Conservation (phyloP, 352 stramenopile genomes). For the Phytophthora sp. region DNA sequence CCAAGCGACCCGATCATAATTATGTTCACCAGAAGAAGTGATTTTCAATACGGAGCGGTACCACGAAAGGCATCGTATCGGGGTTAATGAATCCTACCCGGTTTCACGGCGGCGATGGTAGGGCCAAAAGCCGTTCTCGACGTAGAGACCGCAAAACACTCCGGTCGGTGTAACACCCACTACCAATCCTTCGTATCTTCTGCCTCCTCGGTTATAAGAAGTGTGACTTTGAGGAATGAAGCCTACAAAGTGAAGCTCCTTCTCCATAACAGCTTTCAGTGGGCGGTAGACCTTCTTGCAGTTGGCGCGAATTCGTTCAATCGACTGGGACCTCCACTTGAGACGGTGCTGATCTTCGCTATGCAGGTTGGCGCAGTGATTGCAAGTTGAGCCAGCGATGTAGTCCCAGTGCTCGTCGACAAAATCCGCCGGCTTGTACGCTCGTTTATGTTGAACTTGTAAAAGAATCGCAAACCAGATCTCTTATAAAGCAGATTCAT, state of each 20-base stretch:
- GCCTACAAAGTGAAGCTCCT: slow-evolving; percentile 12
- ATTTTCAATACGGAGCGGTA: too few relatives aligned
- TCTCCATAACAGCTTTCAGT: slow-evolving; percentile 12
- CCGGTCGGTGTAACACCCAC: slow-evolving; percentile 14
- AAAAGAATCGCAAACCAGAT: slow-evolving; percentile 8
- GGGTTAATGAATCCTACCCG: background rate
- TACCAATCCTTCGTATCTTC: slow-evolving; percentile 17
- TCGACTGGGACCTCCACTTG: background rate
- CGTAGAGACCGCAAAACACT: slow-evolving; percentile 24
- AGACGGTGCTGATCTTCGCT: background rate
- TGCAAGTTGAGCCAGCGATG: background rate
- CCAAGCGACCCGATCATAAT: slow-evolving; percentile 5
- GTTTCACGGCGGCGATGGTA: background rate
- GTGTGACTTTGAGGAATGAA: slow-evolving; percentile 18
- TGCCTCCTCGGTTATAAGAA: background rate
- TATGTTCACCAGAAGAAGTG: too few relatives aligned
- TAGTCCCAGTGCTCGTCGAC: background rate
- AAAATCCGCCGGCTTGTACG: background rate
- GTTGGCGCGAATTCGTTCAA: background rate
- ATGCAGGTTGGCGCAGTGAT: background rate
- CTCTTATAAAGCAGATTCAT: slow-evolving; percentile 5
- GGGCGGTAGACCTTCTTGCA: slow-evolving; percentile 11
- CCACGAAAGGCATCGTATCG: too few relatives aligned
- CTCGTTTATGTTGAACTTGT: slow-evolving; percentile 7
- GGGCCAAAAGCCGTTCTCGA: slow-evolving; percentile 16